A percentile compares a stretch with the other conserved stretches of the same genome.
These are phyloP conservation scores for Aspergillus conjunctus DNA, from an alignment of 495 filamentous ascomycete genomes.

Conservation along the genomic window DNA sequence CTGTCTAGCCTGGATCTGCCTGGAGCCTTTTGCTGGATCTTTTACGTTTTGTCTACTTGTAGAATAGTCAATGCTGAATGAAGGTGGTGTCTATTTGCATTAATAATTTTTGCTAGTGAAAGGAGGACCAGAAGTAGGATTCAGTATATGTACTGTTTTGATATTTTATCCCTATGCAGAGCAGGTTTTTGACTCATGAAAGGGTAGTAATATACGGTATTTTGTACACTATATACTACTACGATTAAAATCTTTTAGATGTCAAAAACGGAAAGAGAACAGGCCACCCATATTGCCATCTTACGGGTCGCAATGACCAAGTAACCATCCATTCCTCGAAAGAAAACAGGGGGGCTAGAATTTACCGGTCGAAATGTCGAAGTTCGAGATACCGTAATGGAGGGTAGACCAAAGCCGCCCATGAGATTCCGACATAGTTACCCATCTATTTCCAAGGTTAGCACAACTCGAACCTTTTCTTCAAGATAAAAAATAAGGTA, in stretches of 20 bases:
- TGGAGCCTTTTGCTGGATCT: slow-evolving; percentile 29
- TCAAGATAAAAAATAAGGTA: not conserved
- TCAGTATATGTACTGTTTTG: not conserved
- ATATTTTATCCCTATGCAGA: no score
- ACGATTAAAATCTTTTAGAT: no score
- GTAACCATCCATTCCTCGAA: not conserved
- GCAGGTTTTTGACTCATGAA: no score
- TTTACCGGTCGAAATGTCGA: slow-evolving; percentile 45
- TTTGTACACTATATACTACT: no score
- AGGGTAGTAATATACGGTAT: no score
- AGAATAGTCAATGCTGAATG: slow-evolving; percentile 47
- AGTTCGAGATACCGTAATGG: slow-evolving; percentile 53
- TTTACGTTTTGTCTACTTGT: slow-evolving; percentile 41
- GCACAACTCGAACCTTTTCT: slow-evolving; percentile 1
- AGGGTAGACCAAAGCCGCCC: slow-evolving; percentile 52
- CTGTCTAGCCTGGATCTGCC: slow-evolving; percentile 27
- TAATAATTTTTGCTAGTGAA: not conserved
- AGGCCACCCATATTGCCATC: no score
- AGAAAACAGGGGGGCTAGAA: not conserved
- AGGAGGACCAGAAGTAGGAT: not conserved
- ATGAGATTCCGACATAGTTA: slow-evolving; percentile 53
- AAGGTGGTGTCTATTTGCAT: slow-evolving; percentile 14
- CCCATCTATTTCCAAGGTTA: slow-evolving; percentile 43
- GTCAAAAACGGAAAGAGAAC: no score
- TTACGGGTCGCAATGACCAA: not conserved